These are phyloP conservation scores for Rhodotorula kratochvilovae DNA, from an alignment of 768 basidiomycete species.

Conservation along the genomic window DNA sequence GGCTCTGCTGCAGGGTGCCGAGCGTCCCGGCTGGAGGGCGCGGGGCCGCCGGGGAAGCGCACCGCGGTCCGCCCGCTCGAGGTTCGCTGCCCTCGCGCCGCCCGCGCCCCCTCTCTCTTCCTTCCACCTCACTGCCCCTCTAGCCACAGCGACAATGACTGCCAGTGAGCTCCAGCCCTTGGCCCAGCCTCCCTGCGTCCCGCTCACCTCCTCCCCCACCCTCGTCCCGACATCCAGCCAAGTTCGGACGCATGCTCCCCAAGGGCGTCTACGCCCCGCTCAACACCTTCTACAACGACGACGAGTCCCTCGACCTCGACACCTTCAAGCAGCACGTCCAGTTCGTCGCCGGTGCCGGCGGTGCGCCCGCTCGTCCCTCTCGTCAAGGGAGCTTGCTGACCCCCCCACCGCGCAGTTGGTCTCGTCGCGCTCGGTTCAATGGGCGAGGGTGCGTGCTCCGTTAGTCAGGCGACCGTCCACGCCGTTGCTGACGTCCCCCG, in stretches of 20 bases:
- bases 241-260: conserved; percentile 51
- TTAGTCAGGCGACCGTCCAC: background rate
- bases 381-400: conserved; percentile 39
- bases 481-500: background rate
- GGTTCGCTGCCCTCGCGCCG: background rate
- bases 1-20: too few species aligned
- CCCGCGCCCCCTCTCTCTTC: background rate
- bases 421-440: conserved; percentile 74
- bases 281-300: conserved; percentile 71
- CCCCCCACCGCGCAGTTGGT: conserved; percentile 53
- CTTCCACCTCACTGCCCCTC: background rate
- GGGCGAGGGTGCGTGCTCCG: conserved; percentile 57
- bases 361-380: conserved; percentile 46
- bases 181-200: too few species aligned
- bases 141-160: background rate
- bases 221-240: background rate
- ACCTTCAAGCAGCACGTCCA: conserved; percentile 47
- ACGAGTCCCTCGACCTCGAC: conserved; percentile 58
- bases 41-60: too few species aligned
- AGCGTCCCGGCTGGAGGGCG: too few species aligned
- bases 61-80: too few species aligned
- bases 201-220: background rate
- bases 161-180: background rate
- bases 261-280: conserved; percentile 81
- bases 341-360: conserved; percentile 44